These are phyloP conservation scores for Sporobolomyces roseus DNA, from an alignment of 768 basidiomycete genomes.

Conservation along the genomic window DNA sequence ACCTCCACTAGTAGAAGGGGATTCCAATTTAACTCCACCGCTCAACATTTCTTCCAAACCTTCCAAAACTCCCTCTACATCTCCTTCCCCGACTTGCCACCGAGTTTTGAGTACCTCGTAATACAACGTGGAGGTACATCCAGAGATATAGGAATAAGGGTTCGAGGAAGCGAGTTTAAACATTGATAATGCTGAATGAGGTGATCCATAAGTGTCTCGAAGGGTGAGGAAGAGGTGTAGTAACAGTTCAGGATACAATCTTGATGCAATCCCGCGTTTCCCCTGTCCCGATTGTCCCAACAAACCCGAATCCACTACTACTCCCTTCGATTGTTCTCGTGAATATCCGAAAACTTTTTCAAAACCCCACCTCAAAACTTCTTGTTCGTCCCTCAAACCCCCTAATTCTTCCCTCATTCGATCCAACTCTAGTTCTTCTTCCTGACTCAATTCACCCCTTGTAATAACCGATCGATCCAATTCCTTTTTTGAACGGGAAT, in stretches of 20 bases:
- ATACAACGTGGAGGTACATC: constrained; percentile 81
- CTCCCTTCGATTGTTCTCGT: no score
- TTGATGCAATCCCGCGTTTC: no score
- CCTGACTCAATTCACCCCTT: no score
- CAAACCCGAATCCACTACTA: no score
- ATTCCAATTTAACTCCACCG: constrained; percentile 15
- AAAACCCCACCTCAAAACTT: constrained; percentile 69
- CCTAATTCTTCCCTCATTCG: constrained; percentile 69
- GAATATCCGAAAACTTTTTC: constrained; percentile 67
- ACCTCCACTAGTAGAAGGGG: no score
- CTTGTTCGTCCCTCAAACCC: constrained; percentile 62
- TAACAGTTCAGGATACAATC: constrained; percentile 54
- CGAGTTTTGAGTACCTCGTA: constrained; percentile 82
- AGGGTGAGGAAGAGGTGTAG: constrained; percentile 72
- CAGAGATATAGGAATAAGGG: constrained; percentile 71
- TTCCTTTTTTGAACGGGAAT: not conserved
- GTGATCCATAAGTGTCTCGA: constrained; percentile 71
- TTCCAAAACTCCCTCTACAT: constrained; percentile 41
- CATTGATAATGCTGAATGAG: constrained; percentile 72
- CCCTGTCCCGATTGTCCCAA: no score
- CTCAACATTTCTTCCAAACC: constrained; percentile 63
- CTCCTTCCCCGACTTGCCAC: constrained; percentile 54
- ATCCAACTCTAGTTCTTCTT: constrained; percentile 53
- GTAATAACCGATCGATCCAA: not conserved
- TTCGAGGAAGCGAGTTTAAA: constrained; percentile 77